phyloP scores from a whole-genome alignment of 2,329 filamentous ascomycete species.

The Apiospora marii region DNA sequence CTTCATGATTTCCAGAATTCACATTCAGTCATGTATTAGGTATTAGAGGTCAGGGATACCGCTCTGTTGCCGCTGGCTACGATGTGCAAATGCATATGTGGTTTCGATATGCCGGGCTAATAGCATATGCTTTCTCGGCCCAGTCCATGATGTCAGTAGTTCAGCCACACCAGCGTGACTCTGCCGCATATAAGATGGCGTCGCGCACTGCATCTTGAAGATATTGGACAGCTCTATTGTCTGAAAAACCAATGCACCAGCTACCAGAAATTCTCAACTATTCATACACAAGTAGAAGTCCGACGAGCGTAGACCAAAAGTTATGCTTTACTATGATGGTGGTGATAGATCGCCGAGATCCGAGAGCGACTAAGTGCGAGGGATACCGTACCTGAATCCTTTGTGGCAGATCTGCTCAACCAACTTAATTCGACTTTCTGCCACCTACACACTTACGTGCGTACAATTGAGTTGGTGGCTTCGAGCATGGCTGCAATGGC shows the following conservation, averaged over 20 bases:
- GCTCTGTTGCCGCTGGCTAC: neutral
- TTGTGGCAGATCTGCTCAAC: neutral
- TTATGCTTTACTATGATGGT: too few species aligned
- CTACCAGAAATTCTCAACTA: neutral
- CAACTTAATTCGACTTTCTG: neutral
- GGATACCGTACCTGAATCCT: neutral
- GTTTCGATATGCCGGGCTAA: neutral
- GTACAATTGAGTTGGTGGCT: neutral
- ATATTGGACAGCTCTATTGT: neutral
- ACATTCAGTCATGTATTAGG: slow-evolving; percentile 39
- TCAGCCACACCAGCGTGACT: slow-evolving; percentile 30
- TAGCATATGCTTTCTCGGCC: slow-evolving; percentile 5
- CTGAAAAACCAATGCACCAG: neutral
- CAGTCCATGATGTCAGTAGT: slow-evolving; percentile 36
- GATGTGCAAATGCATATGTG: neutral
- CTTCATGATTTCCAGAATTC: slow-evolving; percentile 31
- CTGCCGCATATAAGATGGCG: neutral
- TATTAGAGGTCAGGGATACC: neutral
- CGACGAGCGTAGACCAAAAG: too few species aligned
- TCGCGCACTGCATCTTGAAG: neutral
- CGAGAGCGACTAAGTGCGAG: neutral
- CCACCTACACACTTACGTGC: neutral
- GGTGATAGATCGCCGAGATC: too few species aligned
- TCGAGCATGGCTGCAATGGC: neutral
- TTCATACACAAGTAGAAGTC: neutral